Conservation (phyloP, 2,329 filamentous ascomycete genomes). For the Grosmannia clavigera region DNA sequence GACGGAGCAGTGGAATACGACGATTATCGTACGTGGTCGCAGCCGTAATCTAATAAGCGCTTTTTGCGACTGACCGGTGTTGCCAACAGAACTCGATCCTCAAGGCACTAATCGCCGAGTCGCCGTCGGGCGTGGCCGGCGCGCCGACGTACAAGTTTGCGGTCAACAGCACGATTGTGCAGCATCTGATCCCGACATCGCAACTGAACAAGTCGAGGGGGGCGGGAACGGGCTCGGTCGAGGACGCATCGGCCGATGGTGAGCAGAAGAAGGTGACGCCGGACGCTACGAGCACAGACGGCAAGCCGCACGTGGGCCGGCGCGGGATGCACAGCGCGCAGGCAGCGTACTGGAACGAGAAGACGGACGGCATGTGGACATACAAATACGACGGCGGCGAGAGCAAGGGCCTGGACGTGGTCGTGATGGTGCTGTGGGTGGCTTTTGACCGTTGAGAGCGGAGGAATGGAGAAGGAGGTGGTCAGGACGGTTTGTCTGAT, state of each 20-base stretch:
- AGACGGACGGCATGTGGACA: constrained; percentile 81
- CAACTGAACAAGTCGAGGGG: constrained; percentile 49
- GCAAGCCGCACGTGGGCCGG: constrained; percentile 63
- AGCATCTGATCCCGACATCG: constrained; percentile 66
- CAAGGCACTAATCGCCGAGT: constrained; percentile 64
- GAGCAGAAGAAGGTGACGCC: constrained; percentile 28
- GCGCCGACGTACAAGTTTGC: constrained; percentile 72
- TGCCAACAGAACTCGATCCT: constrained; percentile 56
- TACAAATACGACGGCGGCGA: constrained; percentile 69
- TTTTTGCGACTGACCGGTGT: not conserved
- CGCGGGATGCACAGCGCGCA: constrained; percentile 84
- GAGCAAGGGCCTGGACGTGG: constrained; percentile 54
- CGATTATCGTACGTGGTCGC: constrained; percentile 64
- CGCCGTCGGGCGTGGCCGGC: constrained; percentile 39
- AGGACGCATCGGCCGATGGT: constrained; percentile 42
- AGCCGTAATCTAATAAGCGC: not conserved
- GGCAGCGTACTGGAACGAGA: constrained; percentile 82
- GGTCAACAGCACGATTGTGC: constrained; percentile 96
- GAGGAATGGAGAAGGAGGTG: not conserved
- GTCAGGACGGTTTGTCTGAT: not conserved
- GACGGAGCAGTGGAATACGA: constrained; percentile 79
- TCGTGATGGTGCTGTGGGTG: constrained; percentile 69
- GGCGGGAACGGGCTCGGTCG: constrained; percentile 29
- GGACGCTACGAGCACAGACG: constrained; percentile 42
- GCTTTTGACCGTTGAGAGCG: constrained; percentile 28